These are phyloP conservation scores for Ophiosphaerella korrae DNA, from an alignment of 2,329 filamentous ascomycete species.

Conservation along the genomic window DNA sequence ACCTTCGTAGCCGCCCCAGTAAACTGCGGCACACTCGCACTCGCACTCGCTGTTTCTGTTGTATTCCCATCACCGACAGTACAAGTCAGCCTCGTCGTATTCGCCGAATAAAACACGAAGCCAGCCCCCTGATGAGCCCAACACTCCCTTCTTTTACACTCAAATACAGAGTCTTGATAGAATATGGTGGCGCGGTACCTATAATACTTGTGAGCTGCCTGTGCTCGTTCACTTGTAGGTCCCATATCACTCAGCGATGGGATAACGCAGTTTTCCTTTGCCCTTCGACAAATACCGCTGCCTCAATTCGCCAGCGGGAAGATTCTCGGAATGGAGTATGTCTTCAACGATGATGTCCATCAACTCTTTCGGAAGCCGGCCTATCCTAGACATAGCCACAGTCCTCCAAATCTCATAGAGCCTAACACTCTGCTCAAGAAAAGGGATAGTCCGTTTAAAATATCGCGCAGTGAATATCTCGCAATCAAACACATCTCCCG, in stretches of 20 bases:
- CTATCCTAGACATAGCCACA: conserved; percentile 8
- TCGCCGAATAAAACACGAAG: conserved; percentile 58
- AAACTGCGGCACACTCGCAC: conserved; percentile 13
- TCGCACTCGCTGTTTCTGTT: conserved; percentile 13
- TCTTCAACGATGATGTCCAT: conserved; percentile 12
- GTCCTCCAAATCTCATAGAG: conserved; percentile 19
- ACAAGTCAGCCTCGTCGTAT: conserved; percentile 59
- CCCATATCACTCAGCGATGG: neutral
- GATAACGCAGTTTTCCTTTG: neutral
- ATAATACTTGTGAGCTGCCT: too few relatives aligned
- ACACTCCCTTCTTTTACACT: too few relatives aligned
- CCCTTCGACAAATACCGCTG: neutral
- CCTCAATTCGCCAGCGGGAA: neutral
- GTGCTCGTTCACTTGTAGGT: too few relatives aligned
- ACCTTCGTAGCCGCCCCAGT: conserved; percentile 20
- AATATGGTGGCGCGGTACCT: too few relatives aligned
- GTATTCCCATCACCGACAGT: conserved; percentile 35
- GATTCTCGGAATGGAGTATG: conserved; percentile 7
- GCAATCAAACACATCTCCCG: neutral
- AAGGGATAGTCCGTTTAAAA: conserved; percentile 11
- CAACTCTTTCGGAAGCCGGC: conserved; percentile 16
- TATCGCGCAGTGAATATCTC: conserved; percentile 5
- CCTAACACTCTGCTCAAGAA: conserved; percentile 12
- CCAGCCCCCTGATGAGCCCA: conserved; percentile 56
- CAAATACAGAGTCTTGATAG: conserved; percentile 44